Base-by-base conservation (phyloP, 352 stramenopile species). In the Phytophthora pini region DNA sequence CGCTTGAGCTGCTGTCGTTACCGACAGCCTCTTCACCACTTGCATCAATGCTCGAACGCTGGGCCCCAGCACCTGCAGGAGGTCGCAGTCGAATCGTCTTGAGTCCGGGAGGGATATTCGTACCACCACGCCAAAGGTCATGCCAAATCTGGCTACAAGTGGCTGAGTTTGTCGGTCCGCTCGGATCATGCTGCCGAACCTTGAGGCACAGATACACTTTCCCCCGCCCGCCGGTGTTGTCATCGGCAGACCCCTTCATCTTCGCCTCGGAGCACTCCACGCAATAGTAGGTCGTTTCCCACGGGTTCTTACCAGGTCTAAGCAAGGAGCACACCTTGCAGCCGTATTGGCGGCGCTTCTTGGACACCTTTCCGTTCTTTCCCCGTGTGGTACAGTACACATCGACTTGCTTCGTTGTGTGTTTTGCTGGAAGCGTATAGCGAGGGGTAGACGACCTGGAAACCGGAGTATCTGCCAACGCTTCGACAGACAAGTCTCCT, bases 121-220 rank as follows among this genome's bases (percentile, higher is more conserved):
- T 10, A 2, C 27, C 47, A 2, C 29, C 29, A 1, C 29, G 29
- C 47, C 47, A 40, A 29, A 53, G 47, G 4, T 53, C 47, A 5
- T 40, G 47, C 13, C 47, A 53, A 9, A 53, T 53, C 32, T 53
- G 47, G 5, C 49, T 56, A n/a, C 32, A 46, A 12, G 49, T 56
- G 17, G 32, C 34, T n/a, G 49, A 56, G 34, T 45, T 46, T n/a
- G 15, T 53, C 3, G 27, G 9, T 24, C 4, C 13, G 26, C 20
- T 39, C 0, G 49, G 34, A 46, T 45, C 49, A 10, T 36, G 49
- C 22, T 56, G 49, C 11, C 49, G 34, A 5, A 56, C 20, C 49
- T 45, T 56, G 10, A 46, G 49, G 13, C 31, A 56, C 1, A 55
- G 31, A 31, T 43, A 55, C n/a, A 48, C 3, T 32, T 31, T 0